A percentile compares a stretch with the other conserved stretches of the same genome.
phyloP scores from a whole-genome alignment of 1,139 yeast species.

The Lodderomyces parapsilosis region DNA sequence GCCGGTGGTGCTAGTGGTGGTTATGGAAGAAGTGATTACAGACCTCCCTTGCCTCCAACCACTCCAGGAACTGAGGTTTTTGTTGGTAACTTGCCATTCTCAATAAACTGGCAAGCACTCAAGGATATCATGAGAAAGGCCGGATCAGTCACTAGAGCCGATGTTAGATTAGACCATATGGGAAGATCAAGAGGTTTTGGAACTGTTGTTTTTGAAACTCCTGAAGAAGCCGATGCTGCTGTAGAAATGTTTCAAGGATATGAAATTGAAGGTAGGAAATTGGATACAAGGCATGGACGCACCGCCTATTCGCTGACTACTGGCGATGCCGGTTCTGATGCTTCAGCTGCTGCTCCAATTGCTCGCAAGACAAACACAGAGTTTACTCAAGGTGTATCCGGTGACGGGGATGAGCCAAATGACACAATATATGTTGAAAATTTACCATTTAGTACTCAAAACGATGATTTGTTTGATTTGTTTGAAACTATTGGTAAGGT shows the following conservation, averaged over 20 bases:
- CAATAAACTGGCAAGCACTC: conserved; percentile 79
- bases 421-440: conserved; percentile 70
- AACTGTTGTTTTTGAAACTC: conserved; percentile 60
- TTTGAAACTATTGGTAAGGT: conserved; percentile 86
- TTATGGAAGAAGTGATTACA: conserved; percentile 12
- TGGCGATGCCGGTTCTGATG: conserved; percentile 2
- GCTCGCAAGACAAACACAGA: conserved; percentile 37
- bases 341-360: conserved; percentile 1
- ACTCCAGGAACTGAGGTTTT: conserved; percentile 67
- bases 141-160: conserved; percentile 80
- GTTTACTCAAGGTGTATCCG: conserved; percentile 63
- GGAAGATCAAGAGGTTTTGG: conserved; percentile 91
- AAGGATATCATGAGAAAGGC: conserved; percentile 79
- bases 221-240: conserved; percentile 63
- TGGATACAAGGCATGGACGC: conserved; percentile 68
- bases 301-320: conserved; percentile 3
- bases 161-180: conserved; percentile 62
- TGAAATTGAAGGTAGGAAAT: conserved; percentile 64
- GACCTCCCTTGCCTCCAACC: conserved; percentile 18
- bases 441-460: conserved; percentile 85
- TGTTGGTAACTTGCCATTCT: conserved; percentile 80
- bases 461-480: conserved; percentile 79
- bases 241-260: conserved; percentile 64
- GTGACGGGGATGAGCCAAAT: conserved; percentile 55
- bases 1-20: conserved; percentile 13